Base-by-base conservation (phyloP, 1,284 basidiomycete species). In the Ceraceosorus guamensis region DNA sequence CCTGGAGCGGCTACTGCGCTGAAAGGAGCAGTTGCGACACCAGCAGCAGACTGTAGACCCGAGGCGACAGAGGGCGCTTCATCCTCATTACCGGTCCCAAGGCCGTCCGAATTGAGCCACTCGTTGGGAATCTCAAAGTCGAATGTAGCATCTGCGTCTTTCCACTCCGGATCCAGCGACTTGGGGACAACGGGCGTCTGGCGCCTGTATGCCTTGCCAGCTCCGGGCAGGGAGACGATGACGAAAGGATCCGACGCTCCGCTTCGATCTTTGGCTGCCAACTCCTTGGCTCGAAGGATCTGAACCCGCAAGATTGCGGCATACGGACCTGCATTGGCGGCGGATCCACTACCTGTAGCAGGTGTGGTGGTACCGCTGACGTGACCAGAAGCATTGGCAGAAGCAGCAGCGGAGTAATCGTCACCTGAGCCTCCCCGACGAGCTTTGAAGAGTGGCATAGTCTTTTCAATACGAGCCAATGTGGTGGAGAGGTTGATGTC, bases 171-270 rank as follows among this genome's bases (percentile, higher is more conserved):
- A 67, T 88, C 86, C n/a, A 87, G 75, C 0, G 83, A 86, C 59
- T 85, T 84, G 74, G 87, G 89, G 37, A 83, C 78, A n/a, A 89
- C 88, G 0, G 89, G 83, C 0, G 91, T 93, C 46, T 84, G 80
- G n/a, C 85, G 81, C 4, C 81, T 82, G 37, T 82, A 81, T n/a
- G 50, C 47, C 7, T 50, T 52, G 30, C 57, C 45, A n/a, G 61
- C 61, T 51, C 67, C 66, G 37, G 64, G 61, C 4, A 71, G 58
- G 49, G 73, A 63, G 52, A 77, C 61, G 50, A 66, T 62, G 54
- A 74, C 59, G 52, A 68, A 77, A 5, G 77, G 76, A 55, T 78
- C 76, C 8, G 60, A 57, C 8, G 56, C 54, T 41, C 80, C 80
- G 49, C 78, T 79, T 16, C 79, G 69, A 69, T 82, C 81, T 67